Base-by-base conservation (phyloP, 2,329 filamentous ascomycete species). In the Cyphellophora attinorum region DNA sequence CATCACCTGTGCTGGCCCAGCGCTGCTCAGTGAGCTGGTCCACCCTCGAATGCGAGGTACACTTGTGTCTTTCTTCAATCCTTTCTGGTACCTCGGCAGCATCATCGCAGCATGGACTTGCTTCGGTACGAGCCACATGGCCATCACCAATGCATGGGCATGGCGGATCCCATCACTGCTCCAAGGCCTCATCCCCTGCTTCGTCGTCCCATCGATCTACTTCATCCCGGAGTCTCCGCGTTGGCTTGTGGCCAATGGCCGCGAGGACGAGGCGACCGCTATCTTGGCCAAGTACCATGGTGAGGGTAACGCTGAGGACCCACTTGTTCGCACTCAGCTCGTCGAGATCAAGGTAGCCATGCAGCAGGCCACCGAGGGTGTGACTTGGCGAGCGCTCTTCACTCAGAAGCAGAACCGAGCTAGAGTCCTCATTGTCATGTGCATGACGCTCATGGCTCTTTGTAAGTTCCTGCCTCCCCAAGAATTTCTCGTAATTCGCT, bases 191-290 rank as follows among this genome's bases (percentile, higher is more conserved):
- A 74, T 75, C 1, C 67, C 79, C 0, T 39, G 78, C 2, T 36
- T 71, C 1, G 62, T 80, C 1, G 59, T 80, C 34, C 46, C 47
- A 2, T 51, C 65, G 5, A 67, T 79, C 18, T 75, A 71, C 65
- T 73, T 79, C 54, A 74, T 82, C 50, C 79, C 78, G 0, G 79
- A 83, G 44, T 76, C 72, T 1, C 78, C 77, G 0, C 65, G 79
- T 2, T 81, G 74, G 70, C 65, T 80, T 23, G 46, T 57, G 29
- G 51, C 46, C 12, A 53, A 48, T 23, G 51, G 50, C 19, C 46
- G 48, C 18, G 37, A 48, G 10, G 48, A 53, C 11, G 40, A 53
- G 28, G 54, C 52, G 3, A 38, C 49, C 14, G 43, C 53, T 11
- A 44, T 54, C 27, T 32, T 57, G 25, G 58, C 56, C 27, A 51